These are phyloP conservation scores for Nothopassalora personata DNA, from an alignment of 2,329 filamentous ascomycete genomes.

Conservation along the genomic window DNA sequence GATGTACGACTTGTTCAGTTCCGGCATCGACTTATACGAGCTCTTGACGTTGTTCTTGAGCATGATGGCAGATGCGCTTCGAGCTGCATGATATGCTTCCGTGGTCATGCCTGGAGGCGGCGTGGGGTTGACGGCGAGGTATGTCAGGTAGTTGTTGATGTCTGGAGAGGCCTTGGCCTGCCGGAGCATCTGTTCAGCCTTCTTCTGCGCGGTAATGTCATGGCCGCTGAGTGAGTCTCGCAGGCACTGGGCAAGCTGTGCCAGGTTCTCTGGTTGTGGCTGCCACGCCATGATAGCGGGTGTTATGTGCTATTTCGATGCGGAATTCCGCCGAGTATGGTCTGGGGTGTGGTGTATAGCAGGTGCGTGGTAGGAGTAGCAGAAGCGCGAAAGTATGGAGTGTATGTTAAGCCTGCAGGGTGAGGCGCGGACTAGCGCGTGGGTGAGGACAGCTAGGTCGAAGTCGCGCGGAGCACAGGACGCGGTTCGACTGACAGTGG, in stretches of 20 bases:
- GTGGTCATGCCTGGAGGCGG: slow-evolving; percentile 55
- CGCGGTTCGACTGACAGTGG: background rate
- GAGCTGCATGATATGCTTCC: slow-evolving; percentile 64
- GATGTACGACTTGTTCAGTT: slow-evolving; percentile 68
- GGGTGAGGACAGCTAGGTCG: background rate
- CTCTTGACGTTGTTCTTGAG: slow-evolving; percentile 87
- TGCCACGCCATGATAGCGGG: slow-evolving; percentile 75
- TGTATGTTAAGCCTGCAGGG: slow-evolving; percentile 1
- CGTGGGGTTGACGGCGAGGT: slow-evolving; percentile 70
- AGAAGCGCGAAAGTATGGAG: slow-evolving; percentile 2
- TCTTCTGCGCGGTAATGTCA: slow-evolving; percentile 73
- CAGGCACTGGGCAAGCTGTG: slow-evolving; percentile 82
- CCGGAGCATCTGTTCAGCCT: slow-evolving; percentile 93
- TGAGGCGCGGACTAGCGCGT: slow-evolving; percentile 3
- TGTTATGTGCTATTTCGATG: background rate
- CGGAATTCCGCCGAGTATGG: background rate
- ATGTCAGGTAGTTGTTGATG: slow-evolving; percentile 95
- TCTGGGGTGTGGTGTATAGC: background rate
- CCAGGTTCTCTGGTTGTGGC: slow-evolving; percentile 78
- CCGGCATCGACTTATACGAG: slow-evolving; percentile 69
- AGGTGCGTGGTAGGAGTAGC: background rate
- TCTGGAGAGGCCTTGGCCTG: slow-evolving; percentile 85
- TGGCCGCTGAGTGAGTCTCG: slow-evolving; percentile 86
- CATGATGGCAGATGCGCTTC: slow-evolving; percentile 85
- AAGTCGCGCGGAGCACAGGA: background rate